A percentile compares a stretch with the other conserved stretches of the same genome.
phyloP scores from a whole-genome alignment of 768 basidiomycete genomes.

The Mycena crocata region DNA sequence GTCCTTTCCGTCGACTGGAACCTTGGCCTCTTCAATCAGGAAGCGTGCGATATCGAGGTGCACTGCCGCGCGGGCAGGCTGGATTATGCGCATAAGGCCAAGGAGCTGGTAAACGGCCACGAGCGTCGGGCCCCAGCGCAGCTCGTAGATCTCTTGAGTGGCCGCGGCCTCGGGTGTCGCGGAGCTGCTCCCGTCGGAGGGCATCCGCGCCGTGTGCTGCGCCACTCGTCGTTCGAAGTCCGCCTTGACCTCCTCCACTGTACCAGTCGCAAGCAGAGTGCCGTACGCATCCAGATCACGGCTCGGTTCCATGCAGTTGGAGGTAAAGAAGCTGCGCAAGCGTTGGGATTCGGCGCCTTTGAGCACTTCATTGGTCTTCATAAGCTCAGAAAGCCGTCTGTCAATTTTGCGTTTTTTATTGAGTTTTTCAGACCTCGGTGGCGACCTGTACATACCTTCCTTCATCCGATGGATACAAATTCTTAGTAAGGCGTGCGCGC shows the following conservation, averaged over 20 bases:
- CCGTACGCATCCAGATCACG: slow-evolving; percentile 53
- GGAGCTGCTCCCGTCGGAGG: not conserved
- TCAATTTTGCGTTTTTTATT: not conserved
- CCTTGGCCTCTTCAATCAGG: slow-evolving; percentile 46
- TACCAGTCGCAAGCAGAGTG: slow-evolving; percentile 38
- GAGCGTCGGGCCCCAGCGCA: slow-evolving; percentile 55
- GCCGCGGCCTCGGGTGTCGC: slow-evolving; percentile 33
- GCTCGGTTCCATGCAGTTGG: slow-evolving; percentile 46
- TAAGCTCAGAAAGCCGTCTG: slow-evolving; percentile 45
- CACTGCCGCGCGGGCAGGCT: slow-evolving; percentile 31
- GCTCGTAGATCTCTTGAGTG: slow-evolving; percentile 43
- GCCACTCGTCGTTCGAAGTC: slow-evolving; percentile 41
- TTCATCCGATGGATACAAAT: no score
- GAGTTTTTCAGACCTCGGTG: no score
- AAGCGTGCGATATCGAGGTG: slow-evolving; percentile 48
- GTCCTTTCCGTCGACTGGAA: slow-evolving; percentile 52
- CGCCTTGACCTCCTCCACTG: slow-evolving; percentile 38
- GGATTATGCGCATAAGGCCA: slow-evolving; percentile 43
- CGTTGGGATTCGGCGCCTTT: slow-evolving; percentile 52
- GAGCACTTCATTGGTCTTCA: slow-evolving; percentile 45
- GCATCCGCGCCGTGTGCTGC: not conserved
- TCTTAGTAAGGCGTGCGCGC: no score
- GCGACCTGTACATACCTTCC: no score
- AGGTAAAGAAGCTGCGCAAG: slow-evolving; percentile 49
- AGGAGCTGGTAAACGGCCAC: slow-evolving; percentile 54